Evolutionary conservation across 805 yeast genomes (phyloP).

Genomic region (Yarrowia bubula): DNA sequence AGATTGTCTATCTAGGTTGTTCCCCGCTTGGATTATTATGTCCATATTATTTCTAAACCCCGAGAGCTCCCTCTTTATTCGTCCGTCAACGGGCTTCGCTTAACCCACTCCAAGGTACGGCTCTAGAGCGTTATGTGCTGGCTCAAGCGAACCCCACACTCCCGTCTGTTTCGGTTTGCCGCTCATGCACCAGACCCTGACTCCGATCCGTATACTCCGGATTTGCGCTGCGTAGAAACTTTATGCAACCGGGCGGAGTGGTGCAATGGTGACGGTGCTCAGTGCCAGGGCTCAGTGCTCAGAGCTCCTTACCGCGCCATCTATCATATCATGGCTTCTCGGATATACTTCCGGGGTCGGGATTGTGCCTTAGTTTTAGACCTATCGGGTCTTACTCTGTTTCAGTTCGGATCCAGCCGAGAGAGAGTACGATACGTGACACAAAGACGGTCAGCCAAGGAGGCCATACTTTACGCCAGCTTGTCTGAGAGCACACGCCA

Average conservation of each 20-base stretch:
- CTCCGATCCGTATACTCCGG: not conserved
- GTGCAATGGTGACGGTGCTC: no score
- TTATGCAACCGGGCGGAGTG: no score
- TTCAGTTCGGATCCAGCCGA: not conserved
- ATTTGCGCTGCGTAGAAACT: not conserved
- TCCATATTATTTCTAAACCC: not conserved
- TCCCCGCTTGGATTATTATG: not conserved
- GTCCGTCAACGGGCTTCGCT: not conserved
- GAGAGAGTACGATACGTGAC: not conserved
- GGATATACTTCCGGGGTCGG: not conserved
- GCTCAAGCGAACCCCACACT: conserved; percentile 11
- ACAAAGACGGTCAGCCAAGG: no score
- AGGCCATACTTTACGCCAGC: no score
- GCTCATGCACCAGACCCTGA: not conserved
- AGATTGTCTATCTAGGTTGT: not conserved
- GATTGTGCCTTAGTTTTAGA: not conserved
- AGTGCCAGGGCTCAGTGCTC: no score
- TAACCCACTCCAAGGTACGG: not conserved
- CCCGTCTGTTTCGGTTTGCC: no score
- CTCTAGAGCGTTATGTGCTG: not conserved
- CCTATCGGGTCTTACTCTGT: not conserved
- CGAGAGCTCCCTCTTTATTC: not conserved
- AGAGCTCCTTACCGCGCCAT: no score
- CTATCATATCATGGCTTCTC: no score
- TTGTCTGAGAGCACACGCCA: no score